A percentile compares a stretch with the other conserved stretches of the same genome.
phyloP scores from a whole-genome alignment of 148 eudicot species.

The Limonium bicolor region DNA sequence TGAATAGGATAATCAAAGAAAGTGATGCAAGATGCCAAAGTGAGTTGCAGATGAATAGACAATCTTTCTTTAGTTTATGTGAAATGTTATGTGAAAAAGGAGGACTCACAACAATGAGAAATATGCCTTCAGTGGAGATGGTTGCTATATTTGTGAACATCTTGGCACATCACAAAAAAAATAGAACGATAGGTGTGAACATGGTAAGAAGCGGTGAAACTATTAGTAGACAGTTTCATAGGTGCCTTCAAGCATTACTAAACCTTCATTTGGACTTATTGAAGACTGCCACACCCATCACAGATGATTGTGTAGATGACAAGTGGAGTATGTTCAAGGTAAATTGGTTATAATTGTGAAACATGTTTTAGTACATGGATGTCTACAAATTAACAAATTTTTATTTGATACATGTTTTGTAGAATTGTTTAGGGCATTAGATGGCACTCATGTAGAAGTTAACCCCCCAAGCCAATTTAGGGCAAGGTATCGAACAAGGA shows the following conservation, averaged over 20 bases:
- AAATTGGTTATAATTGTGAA: not conserved
- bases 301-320: constrained; percentile 6
- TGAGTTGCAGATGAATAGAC: constrained; percentile 1
- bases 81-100: constrained; percentile 10
- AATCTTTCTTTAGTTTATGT: constrained; percentile 5
- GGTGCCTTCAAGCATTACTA: constrained; percentile 7
- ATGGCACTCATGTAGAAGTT: constrained; percentile 4
- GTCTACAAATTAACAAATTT: not conserved
- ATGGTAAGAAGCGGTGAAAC: constrained; percentile 15
- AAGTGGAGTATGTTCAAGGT: constrained; percentile 9
- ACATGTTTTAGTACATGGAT: not conserved
- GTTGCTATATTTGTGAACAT: constrained; percentile 7
- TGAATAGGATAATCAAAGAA: constrained; percentile 8
- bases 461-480: constrained; percentile 3
- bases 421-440: constrained; percentile 12
- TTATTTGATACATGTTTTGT: not conserved
- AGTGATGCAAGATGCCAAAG: constrained; percentile 9
- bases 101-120: constrained; percentile 6
- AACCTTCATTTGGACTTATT: constrained; percentile 7
- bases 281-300: constrained; percentile 1
- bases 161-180: constrained; percentile 8
- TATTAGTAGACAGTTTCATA: constrained; percentile 9
- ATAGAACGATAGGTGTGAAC: constrained; percentile 5
- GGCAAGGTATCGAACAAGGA: constrained; percentile 1
- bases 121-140: constrained; percentile 10